Conservation (phyloP, 352 stramenopile species). For the Peronospora farinosa region DNA sequence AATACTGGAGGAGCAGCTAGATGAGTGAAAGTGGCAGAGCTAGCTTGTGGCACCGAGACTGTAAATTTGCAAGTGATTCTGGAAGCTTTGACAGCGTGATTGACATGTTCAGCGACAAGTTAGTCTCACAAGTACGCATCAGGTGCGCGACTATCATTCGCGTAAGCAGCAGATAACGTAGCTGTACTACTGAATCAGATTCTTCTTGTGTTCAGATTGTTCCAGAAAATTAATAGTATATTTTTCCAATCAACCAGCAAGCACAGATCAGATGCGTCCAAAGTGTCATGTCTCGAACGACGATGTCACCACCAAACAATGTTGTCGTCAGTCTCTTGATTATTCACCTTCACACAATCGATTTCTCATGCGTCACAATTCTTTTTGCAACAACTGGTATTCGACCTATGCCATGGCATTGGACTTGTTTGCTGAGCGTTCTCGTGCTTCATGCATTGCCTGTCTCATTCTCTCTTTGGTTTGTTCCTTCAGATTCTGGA, state of each 20-base stretch:
- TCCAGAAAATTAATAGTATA: background rate
- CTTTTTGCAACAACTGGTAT: too few relatives aligned
- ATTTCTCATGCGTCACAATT: background rate
- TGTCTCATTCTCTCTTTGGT: constrained; percentile 65
- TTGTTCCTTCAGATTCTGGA: constrained; percentile 55
- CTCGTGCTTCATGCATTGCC: constrained; percentile 43
- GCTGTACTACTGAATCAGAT: constrained; percentile 16
- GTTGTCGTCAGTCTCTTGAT: background rate
- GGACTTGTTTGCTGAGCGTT: constrained; percentile 20
- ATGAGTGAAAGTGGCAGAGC: background rate
- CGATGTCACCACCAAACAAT: background rate
- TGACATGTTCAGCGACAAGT: constrained; percentile 12
- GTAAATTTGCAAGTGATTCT: constrained; percentile 20
- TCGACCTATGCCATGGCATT: constrained; percentile 11
- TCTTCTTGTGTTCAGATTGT: background rate
- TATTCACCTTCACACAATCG: background rate
- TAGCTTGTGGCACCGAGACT: constrained; percentile 1
- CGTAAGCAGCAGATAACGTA: constrained; percentile 1
- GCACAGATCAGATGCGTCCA: background rate
- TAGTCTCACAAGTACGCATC: constrained; percentile 17
- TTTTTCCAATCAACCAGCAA: background rate
- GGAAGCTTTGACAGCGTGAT: constrained; percentile 2
- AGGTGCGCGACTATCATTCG: constrained; percentile 1
- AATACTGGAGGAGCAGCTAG: background rate
- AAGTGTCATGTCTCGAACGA: background rate